Evolutionary conservation across 2,329 filamentous ascomycete genomes (phyloP), one percentile per base, ranked within the genome.

Genomic region (Pseudocercospora vitis): DNA sequence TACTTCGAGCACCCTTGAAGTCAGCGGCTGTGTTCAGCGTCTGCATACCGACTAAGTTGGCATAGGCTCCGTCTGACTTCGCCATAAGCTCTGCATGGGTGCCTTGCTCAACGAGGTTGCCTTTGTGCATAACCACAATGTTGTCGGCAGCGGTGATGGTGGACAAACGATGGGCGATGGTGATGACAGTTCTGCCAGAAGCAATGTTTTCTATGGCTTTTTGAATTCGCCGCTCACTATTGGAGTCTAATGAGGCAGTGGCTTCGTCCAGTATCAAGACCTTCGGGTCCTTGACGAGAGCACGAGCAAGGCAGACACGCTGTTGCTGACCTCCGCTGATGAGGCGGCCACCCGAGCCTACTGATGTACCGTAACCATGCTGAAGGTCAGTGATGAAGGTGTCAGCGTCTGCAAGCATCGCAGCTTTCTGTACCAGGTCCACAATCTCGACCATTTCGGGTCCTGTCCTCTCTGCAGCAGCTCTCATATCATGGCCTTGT

Each of bases 251-350:
- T n/a, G 72, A 70, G 28, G 68, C 69, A 4, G 73, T 76, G 21
- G 71, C 71, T 37, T 86, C 83, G 39, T 86, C 83, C 2, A 85
- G 71, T 8, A 86, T 73, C 78, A 42, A 86, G 65, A 1, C 29
- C 7, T 62, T 61, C 0, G 71, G 67, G 7, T 70, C 64, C 9
- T 71, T 70, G 5, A 76, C 61, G n/a, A 76, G 57, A 1, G 71
- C 73, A 11, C 74, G 55, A 6, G 74, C 74, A 48, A 76, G 73
- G 1, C 73, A 71, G 21, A 76, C 65, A 2, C 73, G 69, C 56
- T 76, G 74, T 37, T 68, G 58, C 52, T 76, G 73, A 2, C 74
- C 74, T 12, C 73, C 74, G 19, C 69, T 71, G 33, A 74, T 44
- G 9, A 40, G 42, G 14, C 26, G 48, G 5, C 52, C 52, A 12